phyloP scores from a whole-genome alignment of 495 filamentous ascomycete species.

The Aspergillus panamensis region DNA sequence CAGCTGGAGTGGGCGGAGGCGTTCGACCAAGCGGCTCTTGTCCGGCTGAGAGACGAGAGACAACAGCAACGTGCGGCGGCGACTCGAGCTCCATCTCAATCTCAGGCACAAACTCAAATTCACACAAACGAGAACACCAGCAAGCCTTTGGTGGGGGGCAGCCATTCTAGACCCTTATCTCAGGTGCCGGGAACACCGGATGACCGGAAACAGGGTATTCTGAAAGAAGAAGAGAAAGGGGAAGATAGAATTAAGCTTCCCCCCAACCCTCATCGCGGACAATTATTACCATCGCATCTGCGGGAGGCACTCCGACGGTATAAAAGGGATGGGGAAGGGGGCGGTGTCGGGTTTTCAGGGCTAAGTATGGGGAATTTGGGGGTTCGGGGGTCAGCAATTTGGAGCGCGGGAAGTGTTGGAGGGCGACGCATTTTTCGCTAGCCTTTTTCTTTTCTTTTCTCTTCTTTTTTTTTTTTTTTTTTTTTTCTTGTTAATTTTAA shows the following conservation, averaged over 20 bases:
- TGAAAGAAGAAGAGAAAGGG: slow-evolving; percentile 27
- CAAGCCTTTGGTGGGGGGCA: background rate
- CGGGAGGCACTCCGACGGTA: slow-evolving; percentile 74
- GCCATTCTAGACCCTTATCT: background rate
- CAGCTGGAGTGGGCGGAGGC: slow-evolving; percentile 72
- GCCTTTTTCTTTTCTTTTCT: background rate
- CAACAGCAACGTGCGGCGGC: slow-evolving; percentile 11
- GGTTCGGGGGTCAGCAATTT: slow-evolving; percentile 59
- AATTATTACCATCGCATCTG: slow-evolving; percentile 77
- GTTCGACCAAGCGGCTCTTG: slow-evolving; percentile 36
- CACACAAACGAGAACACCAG: slow-evolving; percentile 31
- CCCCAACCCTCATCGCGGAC: slow-evolving; percentile 56
- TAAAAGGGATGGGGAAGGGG: slow-evolving; percentile 60
- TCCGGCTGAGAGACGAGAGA: slow-evolving; percentile 32
- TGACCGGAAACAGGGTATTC: background rate
- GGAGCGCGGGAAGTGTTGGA: slow-evolving; percentile 45
- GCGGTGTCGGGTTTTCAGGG: slow-evolving; percentile 69
- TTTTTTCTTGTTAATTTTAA: background rate
- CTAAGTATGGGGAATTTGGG: slow-evolving; percentile 66
- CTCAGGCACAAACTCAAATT: too few species aligned
- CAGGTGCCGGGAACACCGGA: slow-evolving; percentile 16
- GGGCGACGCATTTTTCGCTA: slow-evolving; percentile 60
- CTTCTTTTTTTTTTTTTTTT: slow-evolving; percentile 24
- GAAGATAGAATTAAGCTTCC: slow-evolving; percentile 34
- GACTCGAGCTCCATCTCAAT: too few species aligned